These are phyloP conservation scores for Pleurotus giganteus DNA, from an alignment of 768 basidiomycete genomes.

Conservation along the genomic window DNA sequence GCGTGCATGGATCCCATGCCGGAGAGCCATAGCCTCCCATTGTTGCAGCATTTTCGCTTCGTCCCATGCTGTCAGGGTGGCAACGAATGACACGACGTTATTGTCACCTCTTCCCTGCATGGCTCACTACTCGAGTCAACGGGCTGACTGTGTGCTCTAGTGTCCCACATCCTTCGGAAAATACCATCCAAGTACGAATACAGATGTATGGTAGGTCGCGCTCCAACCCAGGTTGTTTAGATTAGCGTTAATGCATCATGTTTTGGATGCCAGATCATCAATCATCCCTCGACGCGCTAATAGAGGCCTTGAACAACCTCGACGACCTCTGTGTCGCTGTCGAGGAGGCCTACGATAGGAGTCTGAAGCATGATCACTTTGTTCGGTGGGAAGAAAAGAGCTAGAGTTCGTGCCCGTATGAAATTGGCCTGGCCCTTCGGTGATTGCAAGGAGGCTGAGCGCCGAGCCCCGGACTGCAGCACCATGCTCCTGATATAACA, in stretches of 20 bases:
- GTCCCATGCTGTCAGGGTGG: no score
- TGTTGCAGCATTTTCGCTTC: background rate
- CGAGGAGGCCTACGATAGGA: constrained; percentile 63
- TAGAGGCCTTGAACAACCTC: constrained; percentile 73
- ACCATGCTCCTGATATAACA: no score
- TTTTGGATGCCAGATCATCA: constrained; percentile 59
- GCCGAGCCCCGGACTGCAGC: no score
- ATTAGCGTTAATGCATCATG: background rate
- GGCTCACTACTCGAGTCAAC: no score
- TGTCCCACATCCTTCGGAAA: constrained; percentile 95
- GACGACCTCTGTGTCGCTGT: constrained; percentile 74
- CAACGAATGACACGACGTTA: no score
- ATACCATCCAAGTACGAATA: constrained; percentile 93
- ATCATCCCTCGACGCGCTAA: constrained; percentile 81
- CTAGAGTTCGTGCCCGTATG: no score
- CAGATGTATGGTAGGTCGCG: constrained; percentile 93
- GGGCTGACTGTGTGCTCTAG: constrained; percentile 30
- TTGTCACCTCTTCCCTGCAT: no score
- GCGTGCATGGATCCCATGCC: background rate
- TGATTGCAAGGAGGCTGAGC: no score
- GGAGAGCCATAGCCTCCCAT: constrained; percentile 7
- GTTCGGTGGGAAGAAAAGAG: constrained; percentile 73
- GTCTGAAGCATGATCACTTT: constrained; percentile 50
- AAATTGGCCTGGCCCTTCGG: no score
- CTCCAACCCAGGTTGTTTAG: background rate